Evolutionary conservation across 2,329 filamentous ascomycete species (phyloP).

Genomic region (Colletotrichum caudatum): DNA sequence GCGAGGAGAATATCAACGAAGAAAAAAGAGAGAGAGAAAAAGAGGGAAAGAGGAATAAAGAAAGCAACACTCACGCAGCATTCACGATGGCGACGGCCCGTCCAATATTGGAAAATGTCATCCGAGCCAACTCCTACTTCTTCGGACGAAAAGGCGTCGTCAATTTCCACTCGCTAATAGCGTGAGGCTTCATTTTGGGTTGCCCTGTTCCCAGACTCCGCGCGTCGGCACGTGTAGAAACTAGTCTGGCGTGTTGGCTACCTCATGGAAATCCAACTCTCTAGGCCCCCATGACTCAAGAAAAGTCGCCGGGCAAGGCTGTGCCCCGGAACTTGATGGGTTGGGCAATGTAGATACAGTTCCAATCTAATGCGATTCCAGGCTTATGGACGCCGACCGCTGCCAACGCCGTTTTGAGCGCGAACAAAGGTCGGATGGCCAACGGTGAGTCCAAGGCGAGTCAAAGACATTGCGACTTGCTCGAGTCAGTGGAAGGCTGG

Average conservation of each 20-base stretch:
- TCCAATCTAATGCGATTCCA: background rate
- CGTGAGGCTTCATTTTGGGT: background rate
- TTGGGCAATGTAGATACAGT: background rate
- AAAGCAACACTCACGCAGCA: background rate
- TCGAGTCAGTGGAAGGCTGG: background rate
- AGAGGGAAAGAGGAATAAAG: too few species aligned
- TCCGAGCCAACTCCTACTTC: background rate
- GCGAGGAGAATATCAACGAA: too few species aligned
- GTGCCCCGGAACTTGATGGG: background rate
- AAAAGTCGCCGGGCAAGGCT: too few species aligned
- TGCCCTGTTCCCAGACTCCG: background rate
- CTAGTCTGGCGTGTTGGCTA: too few species aligned
- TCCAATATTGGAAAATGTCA: constrained; percentile 10
- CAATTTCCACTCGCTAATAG: background rate
- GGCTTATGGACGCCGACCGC: background rate
- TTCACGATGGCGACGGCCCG: background rate
- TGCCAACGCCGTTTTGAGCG: too few species aligned
- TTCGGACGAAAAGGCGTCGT: background rate
- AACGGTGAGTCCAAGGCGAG: background rate
- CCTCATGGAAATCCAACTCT: background rate
- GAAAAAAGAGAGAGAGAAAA: background rate
- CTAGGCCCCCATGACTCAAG: background rate
- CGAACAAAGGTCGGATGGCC: constrained; percentile 2
- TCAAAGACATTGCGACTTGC: background rate
- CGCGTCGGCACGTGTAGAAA: background rate